Conservation (phyloP, 352 stramenopile species). For the Phytophthora syringae region DNA sequence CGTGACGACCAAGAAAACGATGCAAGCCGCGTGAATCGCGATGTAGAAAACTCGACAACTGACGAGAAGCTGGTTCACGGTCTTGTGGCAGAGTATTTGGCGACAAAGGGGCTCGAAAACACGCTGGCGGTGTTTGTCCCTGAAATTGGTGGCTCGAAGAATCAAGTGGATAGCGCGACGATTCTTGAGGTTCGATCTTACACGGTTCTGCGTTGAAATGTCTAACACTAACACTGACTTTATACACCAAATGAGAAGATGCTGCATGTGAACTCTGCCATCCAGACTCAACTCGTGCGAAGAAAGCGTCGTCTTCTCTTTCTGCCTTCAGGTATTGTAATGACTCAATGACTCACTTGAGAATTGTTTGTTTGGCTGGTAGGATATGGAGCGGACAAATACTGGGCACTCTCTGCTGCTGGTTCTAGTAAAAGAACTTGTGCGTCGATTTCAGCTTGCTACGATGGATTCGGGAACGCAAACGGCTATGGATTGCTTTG, state of each 20-base stretch:
- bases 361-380: not conserved
- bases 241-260: conserved; percentile 30
- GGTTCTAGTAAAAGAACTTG: conserved; percentile 52
- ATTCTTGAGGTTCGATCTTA: conserved; percentile 39
- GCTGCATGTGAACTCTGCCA: conserved; percentile 32
- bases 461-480: conserved; percentile 60
- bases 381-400: conserved; percentile 29
- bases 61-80: conserved; percentile 68
- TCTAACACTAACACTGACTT: not conserved
- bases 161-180: conserved; percentile 49
- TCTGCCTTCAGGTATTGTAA: not conserved
- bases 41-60: conserved; percentile 22
- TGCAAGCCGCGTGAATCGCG: conserved; percentile 5
- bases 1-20: conserved; percentile 10
- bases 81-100: conserved; percentile 66
- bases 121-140: conserved; percentile 73
- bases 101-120: conserved; percentile 56
- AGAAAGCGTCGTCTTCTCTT: not conserved
- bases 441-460: conserved; percentile 35
- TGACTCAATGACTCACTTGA: not conserved
- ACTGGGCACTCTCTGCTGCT: conserved; percentile 30
- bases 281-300: conserved; percentile 41
- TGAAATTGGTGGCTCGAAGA: conserved; percentile 59
- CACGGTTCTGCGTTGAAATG: not conserved
- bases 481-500: conserved; percentile 68